Conservation (phyloP, 2,329 filamentous ascomycete species). For the Pseudogymnoascus sp. region DNA sequence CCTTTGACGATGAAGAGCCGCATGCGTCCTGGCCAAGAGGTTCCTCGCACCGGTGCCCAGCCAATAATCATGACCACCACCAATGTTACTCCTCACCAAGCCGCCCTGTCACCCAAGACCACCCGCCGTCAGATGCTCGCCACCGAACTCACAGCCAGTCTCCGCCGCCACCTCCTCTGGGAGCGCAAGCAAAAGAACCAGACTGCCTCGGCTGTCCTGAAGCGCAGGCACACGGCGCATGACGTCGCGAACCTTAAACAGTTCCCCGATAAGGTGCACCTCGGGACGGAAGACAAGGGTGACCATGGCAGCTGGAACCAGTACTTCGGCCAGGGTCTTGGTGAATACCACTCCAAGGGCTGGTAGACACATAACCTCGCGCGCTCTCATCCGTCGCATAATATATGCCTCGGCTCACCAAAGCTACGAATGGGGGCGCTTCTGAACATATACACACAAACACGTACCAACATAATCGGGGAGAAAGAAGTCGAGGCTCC, state of each 20-base stretch:
- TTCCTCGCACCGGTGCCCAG: constrained; percentile 54
- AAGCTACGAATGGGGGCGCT: not conserved
- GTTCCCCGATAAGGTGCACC: constrained; percentile 59
- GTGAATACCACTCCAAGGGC: constrained; percentile 76
- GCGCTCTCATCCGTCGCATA: not conserved
- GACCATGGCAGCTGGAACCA: constrained; percentile 75
- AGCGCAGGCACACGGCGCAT: constrained; percentile 82
- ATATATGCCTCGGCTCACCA: not conserved
- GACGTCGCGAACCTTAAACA: constrained; percentile 84
- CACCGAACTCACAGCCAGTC: constrained; percentile 86
- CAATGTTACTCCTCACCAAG: constrained; percentile 51
- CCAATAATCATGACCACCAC: constrained; percentile 69
- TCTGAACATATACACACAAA: not conserved
- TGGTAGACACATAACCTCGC: constrained; percentile 48
- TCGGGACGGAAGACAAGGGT: constrained; percentile 40
- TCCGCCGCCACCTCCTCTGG: constrained; percentile 86
- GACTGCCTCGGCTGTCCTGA: constrained; percentile 78
- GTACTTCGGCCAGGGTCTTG: constrained; percentile 71
- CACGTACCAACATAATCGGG: not conserved
- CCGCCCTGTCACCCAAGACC: constrained; percentile 80
- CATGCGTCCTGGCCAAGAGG: constrained; percentile 35
- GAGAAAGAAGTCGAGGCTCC: not conserved
- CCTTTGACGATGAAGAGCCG: constrained; percentile 48
- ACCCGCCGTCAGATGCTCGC: constrained; percentile 93
- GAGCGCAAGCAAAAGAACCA: constrained; percentile 92